Conservation (phyloP, 257 asterid species). For the Salvia miltiorrhiza region DNA sequence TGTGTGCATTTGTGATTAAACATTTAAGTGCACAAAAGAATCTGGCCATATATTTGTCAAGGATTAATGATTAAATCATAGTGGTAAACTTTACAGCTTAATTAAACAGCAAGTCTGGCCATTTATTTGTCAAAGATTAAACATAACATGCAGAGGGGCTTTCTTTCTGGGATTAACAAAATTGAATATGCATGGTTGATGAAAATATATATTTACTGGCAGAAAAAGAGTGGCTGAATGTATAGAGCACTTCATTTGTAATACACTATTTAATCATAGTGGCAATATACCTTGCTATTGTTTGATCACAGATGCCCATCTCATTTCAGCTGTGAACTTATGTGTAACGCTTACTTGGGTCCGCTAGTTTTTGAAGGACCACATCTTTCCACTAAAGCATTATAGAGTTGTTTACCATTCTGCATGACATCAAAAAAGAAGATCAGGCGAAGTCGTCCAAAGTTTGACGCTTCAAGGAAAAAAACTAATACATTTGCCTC, state of each 20-base stretch:
- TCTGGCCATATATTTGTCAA: too few relatives aligned
- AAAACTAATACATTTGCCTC: slow-evolving; percentile 17
- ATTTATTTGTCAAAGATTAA: background rate
- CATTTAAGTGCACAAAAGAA: background rate
- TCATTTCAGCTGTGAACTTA: slow-evolving; percentile 6
- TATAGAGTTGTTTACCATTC: slow-evolving; percentile 82
- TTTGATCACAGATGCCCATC: slow-evolving; percentile 14
- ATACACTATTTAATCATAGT: too few relatives aligned
- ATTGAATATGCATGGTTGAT: background rate
- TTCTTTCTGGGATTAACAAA: background rate
- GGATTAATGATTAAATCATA: background rate
- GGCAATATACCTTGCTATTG: slow-evolving; percentile 33
- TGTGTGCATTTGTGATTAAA: too few relatives aligned
- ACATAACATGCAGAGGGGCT: background rate
- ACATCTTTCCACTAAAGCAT: slow-evolving; percentile 78
- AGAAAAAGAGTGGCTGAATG: background rate
- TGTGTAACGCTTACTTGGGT: slow-evolving; percentile 40
- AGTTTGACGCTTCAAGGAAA: slow-evolving; percentile 13
- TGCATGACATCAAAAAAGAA: slow-evolving; percentile 16
- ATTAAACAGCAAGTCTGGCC: background rate
- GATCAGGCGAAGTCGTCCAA: slow-evolving; percentile 4
- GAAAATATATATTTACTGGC: background rate
- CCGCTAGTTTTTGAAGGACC: slow-evolving; percentile 83
- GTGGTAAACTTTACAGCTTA: background rate
- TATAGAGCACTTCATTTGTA: background rate